Conservation (phyloP, 1,139 yeast species). For the Wickerhamiella pararugosa region DNA sequence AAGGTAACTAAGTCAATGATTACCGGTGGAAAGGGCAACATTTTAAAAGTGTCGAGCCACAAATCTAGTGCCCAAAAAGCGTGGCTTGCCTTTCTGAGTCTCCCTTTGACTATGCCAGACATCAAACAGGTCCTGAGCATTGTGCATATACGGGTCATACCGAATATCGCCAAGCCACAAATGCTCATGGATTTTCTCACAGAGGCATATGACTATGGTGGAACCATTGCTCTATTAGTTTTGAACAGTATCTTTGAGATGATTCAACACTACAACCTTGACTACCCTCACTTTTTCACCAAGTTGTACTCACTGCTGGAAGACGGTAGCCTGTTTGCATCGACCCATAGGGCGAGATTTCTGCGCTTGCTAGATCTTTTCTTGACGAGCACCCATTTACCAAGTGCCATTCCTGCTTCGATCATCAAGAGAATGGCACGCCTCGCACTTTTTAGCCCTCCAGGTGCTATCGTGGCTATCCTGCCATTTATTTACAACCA, state of each 20-base stretch:
- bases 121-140: constrained; percentile 55
- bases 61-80: constrained; percentile 47
- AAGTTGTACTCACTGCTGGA: constrained; percentile 65
- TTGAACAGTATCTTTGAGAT: constrained; percentile 77
- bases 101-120: constrained; percentile 35
- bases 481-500: constrained; percentile 87
- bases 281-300: constrained; percentile 78
- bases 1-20: constrained; percentile 1
- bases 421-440: constrained; percentile 74
- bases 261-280: constrained; percentile 70
- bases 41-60: constrained; percentile 3
- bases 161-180: constrained; percentile 66
- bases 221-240: constrained; percentile 62
- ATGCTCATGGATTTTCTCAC: constrained; percentile 85
- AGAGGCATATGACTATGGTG: constrained; percentile 57
- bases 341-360: constrained; percentile 65
- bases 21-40: constrained; percentile 7
- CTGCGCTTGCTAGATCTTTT: constrained; percentile 77
- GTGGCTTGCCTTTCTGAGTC: constrained; percentile 42
- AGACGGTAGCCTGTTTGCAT: constrained; percentile 61
- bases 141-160: constrained; percentile 72
- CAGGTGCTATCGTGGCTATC: constrained; percentile 75
- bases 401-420: constrained; percentile 72
- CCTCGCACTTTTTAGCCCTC: constrained; percentile 64
- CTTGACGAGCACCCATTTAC: constrained; percentile 74